Conservation (phyloP, 1,139 yeast genomes). For the Wickerhamomyces sp. region DNA sequence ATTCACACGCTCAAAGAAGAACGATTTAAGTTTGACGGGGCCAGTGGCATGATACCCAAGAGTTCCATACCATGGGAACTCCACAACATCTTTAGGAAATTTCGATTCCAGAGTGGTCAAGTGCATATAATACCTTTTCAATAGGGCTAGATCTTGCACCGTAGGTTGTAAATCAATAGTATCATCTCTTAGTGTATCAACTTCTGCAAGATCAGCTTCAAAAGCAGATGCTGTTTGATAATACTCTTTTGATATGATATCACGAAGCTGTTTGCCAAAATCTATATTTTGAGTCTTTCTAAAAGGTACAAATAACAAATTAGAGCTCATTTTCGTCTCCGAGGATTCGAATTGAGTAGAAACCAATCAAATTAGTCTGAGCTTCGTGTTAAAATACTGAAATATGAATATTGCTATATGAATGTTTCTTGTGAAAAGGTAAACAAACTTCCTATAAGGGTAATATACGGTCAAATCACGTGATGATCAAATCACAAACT, state of each 20-base stretch:
- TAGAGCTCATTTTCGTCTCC: constrained; percentile 26
- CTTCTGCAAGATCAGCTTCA: constrained; percentile 43
- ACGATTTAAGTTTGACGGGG: constrained; percentile 40
- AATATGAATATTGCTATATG: too few species aligned
- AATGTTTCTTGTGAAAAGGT: too few species aligned
- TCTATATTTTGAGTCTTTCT: constrained; percentile 46
- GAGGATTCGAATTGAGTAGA: too few species aligned
- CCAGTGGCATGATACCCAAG: constrained; percentile 51
- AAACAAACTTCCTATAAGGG: too few species aligned
- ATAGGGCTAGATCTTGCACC: constrained; percentile 24
- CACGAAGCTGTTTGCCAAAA: constrained; percentile 41
- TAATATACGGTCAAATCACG: too few species aligned
- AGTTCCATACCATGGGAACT: constrained; percentile 71
- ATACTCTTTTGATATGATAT: constrained; percentile 53
- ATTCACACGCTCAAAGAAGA: constrained; percentile 57
- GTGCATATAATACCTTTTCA: constrained; percentile 32
- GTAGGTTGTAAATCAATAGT: constrained; percentile 28
- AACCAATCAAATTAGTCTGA: too few species aligned
- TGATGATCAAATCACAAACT: too few species aligned
- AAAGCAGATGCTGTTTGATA: constrained; percentile 63
- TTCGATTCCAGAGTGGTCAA: constrained; percentile 32
- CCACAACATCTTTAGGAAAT: constrained; percentile 43
- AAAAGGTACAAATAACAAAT: constrained; percentile 49
- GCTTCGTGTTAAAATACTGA: too few species aligned
- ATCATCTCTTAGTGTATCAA: constrained; percentile 36